phyloP scores from a whole-genome alignment of 495 filamentous ascomycete genomes.

The Extremus antarcticus region DNA sequence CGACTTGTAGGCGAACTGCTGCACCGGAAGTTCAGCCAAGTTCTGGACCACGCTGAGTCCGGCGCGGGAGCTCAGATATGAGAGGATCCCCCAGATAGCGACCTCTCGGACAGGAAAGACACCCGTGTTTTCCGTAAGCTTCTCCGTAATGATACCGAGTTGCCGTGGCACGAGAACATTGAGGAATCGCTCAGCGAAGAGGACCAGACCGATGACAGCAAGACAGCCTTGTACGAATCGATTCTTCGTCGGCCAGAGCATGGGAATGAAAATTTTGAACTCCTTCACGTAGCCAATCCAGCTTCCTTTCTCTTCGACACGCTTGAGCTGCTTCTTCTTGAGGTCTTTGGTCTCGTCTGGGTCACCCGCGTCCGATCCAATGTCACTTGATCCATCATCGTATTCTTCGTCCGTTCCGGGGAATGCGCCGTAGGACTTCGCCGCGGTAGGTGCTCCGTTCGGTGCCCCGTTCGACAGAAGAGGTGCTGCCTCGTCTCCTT shows the following conservation, averaged over 20 bases:
- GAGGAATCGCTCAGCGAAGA: slow-evolving; percentile 22
- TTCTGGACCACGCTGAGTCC: slow-evolving; percentile 13
- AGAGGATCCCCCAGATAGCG: slow-evolving; percentile 25
- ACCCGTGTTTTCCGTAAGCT: slow-evolving; percentile 14
- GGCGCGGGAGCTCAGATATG: slow-evolving; percentile 13
- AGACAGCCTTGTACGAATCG: slow-evolving; percentile 23
- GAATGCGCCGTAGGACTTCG: not conserved
- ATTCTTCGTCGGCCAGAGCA: slow-evolving; percentile 26
- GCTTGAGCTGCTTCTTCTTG: slow-evolving; percentile 17
- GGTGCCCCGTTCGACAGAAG: slow-evolving; percentile 5
- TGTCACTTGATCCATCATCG: not conserved
- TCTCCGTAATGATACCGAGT: slow-evolving; percentile 30
- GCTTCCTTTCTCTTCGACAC: slow-evolving; percentile 27
- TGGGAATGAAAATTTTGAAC: slow-evolving; percentile 30
- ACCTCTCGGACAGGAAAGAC: slow-evolving; percentile 26
- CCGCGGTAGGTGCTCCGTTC: slow-evolving; percentile 7
- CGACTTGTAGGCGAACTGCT: slow-evolving; percentile 50
- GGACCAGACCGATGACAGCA: slow-evolving; percentile 12
- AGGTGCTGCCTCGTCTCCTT: slow-evolving; percentile 7
- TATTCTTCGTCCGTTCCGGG: not conserved
- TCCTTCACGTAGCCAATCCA: slow-evolving; percentile 29
- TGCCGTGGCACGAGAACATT: slow-evolving; percentile 28
- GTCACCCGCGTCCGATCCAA: slow-evolving; percentile 15
- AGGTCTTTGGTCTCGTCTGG: slow-evolving; percentile 25
- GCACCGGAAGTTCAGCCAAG: slow-evolving; percentile 29